These are phyloP conservation scores for Serendipita vermifera DNA, from an alignment of 768 basidiomycete genomes.

Conservation along the genomic window DNA sequence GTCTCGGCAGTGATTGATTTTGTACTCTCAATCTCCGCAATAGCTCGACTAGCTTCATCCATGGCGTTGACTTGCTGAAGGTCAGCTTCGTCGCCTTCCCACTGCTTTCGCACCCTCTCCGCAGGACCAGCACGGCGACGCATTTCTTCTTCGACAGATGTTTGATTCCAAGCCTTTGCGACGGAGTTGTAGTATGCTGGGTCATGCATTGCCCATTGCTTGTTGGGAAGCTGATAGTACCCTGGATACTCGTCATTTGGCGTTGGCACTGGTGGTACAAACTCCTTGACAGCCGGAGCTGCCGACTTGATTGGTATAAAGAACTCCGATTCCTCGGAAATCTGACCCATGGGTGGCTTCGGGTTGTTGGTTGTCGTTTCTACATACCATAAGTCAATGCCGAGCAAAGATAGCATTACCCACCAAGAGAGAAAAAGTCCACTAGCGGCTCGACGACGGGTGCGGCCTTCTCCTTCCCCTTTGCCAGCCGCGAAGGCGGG, in stretches of 20 bases:
- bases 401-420: not conserved
- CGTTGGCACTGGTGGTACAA: conserved; percentile 60
- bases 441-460: conserved; percentile 7
- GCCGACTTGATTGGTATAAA: conserved; percentile 20
- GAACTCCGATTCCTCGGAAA: not conserved
- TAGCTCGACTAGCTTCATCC: conserved; percentile 46
- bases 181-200: conserved; percentile 57
- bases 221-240: conserved; percentile 74
- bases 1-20: conserved; percentile 59
- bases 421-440: conserved; percentile 22
- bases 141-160: conserved; percentile 30
- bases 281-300: conserved; percentile 55
- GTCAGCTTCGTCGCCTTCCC: conserved; percentile 43
- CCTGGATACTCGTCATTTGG: conserved; percentile 70
- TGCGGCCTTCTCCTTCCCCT: conserved; percentile 15
- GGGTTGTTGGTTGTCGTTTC: not conserved
- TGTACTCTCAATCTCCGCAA: conserved; percentile 49
- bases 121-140: conserved; percentile 55
- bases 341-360: not conserved
- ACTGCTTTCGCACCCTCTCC: conserved; percentile 61
- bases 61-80: conserved; percentile 50
- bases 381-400: not conserved
- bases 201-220: conserved; percentile 66
- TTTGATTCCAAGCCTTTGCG: conserved; percentile 36
- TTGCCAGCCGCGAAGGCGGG: conserved; percentile 11